Percentiles rank a stretch among this genome's conserved stretches.
Evolutionary conservation across 2,329 filamentous ascomycete genomes (phyloP).

Genomic region (Stagonosporopsis rhizophila): DNA sequence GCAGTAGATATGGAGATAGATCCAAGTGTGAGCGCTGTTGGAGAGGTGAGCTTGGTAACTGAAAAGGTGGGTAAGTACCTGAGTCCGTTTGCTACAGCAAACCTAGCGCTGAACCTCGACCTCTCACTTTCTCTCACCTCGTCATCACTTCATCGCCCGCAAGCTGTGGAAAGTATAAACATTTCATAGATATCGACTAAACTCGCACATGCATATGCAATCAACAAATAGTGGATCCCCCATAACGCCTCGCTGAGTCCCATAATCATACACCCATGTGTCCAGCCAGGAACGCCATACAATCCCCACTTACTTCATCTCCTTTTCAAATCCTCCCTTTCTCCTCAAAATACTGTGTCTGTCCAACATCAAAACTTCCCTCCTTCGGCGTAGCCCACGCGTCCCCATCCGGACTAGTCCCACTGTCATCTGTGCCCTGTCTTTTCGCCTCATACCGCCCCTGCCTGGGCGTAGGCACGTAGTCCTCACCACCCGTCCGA

Average conservation of each 20-base stretch:
- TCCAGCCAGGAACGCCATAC: neutral
- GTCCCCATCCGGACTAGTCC: constrained; percentile 37
- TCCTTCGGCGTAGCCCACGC: constrained; percentile 50
- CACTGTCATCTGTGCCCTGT: constrained; percentile 16
- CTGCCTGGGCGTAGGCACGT: constrained; percentile 37
- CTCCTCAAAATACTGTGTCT: constrained; percentile 33
- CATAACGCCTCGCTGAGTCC: constrained; percentile 12
- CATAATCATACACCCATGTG: neutral
- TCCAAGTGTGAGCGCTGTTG: neutral
- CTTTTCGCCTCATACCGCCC: constrained; percentile 9
- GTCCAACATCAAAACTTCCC: constrained; percentile 20
- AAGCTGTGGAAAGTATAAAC: neutral
- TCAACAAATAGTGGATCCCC: neutral
- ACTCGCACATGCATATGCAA: neutral
- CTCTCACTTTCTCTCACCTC: neutral
- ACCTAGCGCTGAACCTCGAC: neutral
- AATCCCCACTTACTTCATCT: neutral
- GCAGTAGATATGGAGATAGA: too few species aligned
- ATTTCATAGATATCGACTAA: neutral
- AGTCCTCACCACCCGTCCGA: constrained; percentile 25
- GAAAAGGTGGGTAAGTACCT: neutral
- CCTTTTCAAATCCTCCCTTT: neutral
- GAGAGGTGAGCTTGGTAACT: too few species aligned
- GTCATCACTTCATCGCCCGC: neutral
- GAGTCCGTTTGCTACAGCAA: constrained; percentile 1